phyloP scores from a whole-genome alignment of 495 filamentous ascomycete species.

The Xylona heveae region DNA sequence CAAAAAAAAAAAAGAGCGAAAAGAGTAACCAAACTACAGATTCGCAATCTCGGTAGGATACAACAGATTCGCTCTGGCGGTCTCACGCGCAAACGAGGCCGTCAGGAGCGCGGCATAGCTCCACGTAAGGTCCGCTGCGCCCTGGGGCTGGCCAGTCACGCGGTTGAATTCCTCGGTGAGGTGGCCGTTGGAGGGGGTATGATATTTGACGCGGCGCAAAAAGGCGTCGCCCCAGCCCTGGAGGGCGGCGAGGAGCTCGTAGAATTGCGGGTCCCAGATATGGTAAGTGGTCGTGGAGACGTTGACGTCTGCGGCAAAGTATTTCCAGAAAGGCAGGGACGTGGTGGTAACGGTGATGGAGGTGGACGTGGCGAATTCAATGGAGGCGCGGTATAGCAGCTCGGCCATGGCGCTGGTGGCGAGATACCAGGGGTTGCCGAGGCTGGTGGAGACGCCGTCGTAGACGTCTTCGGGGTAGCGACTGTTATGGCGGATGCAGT shows the following conservation, averaged over 20 bases:
- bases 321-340: constrained; percentile 36
- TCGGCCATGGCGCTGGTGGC: constrained; percentile 42
- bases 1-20: no score
- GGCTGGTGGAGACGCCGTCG: no score
- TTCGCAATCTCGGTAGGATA: no score
- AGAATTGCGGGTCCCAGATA: constrained; percentile 23
- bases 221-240: constrained; percentile 42
- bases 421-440: constrained; percentile 35
- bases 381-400: constrained; percentile 39
- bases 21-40: no score
- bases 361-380: constrained; percentile 31
- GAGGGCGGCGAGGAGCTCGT: constrained; percentile 27
- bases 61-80: no score
- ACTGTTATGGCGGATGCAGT: no score
- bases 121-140: constrained; percentile 44
- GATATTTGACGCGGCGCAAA: constrained; percentile 27
- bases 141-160: constrained; percentile 25
- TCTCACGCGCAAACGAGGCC: no score
- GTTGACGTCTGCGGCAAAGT: constrained; percentile 23
- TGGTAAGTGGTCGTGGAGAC: constrained; percentile 26
- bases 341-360: constrained; percentile 28
- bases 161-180: constrained; percentile 39
- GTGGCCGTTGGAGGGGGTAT: constrained; percentile 26
- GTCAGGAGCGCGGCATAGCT: constrained; percentile 42
- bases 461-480: constrained; percentile 50